Percentiles rank a stretch among this genome's conserved stretches.
Evolutionary conservation across 2,329 filamentous ascomycete species (phyloP).

Genomic region (Talaromyces piceae): DNA sequence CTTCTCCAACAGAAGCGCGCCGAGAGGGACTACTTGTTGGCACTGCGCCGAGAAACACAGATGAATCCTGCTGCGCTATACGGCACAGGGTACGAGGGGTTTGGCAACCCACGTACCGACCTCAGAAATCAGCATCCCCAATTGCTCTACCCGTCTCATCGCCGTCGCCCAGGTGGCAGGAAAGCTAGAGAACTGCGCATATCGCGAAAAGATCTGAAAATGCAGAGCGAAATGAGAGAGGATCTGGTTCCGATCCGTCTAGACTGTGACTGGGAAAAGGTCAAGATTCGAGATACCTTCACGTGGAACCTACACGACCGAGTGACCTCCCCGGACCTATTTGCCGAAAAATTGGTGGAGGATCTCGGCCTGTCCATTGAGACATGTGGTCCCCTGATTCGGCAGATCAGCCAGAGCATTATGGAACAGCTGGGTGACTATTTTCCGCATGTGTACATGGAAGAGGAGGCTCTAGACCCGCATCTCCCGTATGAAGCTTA

Average conservation of each 20-base stretch:
- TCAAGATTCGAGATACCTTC: slow-evolving; percentile 93
- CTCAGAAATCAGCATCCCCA: slow-evolving; percentile 55
- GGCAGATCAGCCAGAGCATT: slow-evolving; percentile 63
- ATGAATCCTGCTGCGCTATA: slow-evolving; percentile 53
- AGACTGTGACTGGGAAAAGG: slow-evolving; percentile 91
- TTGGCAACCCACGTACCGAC: slow-evolving; percentile 80
- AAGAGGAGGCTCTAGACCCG: slow-evolving; percentile 84
- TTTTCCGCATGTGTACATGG: slow-evolving; percentile 82
- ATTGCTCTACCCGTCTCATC: slow-evolving; percentile 72
- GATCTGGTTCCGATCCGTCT: slow-evolving; percentile 85
- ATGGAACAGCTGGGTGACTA: slow-evolving; percentile 88
- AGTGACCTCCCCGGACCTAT: slow-evolving; percentile 68
- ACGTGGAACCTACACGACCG: slow-evolving; percentile 98
- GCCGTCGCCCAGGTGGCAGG: slow-evolving; percentile 68
- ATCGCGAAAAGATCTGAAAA: slow-evolving; percentile 68
- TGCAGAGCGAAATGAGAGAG: slow-evolving; percentile 84
- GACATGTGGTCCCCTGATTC: slow-evolving; percentile 46
- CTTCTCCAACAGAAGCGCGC: slow-evolving; percentile 57
- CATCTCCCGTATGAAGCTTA: slow-evolving; percentile 87
- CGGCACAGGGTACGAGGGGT: slow-evolving; percentile 74
- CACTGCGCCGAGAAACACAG: slow-evolving; percentile 53
- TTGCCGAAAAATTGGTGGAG: slow-evolving; percentile 83
- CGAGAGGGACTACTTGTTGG: slow-evolving; percentile 63
- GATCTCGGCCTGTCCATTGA: slow-evolving; percentile 72
- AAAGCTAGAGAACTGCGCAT: slow-evolving; percentile 67